Base-by-base conservation (phyloP, 2,329 filamentous ascomycete genomes). In the Penicillium sp. region DNA sequence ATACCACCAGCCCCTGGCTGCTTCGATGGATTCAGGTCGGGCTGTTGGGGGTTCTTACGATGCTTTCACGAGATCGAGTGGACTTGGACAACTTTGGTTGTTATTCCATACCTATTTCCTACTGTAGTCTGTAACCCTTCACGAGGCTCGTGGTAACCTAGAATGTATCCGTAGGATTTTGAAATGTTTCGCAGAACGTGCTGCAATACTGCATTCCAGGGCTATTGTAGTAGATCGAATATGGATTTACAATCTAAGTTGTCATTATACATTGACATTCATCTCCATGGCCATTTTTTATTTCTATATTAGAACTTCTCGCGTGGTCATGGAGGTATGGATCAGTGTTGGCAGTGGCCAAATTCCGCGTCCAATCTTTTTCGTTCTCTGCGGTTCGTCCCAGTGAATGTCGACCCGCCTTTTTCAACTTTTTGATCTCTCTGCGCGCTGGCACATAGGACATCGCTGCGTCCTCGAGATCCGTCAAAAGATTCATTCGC, bases 1-100 rank as follows among this genome's bases (percentile, higher is more conserved):
- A 57, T 64, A 64, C 57, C 50, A 56, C 48, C 37, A 39, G 17
- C 8, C 43, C 25, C 14, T n/a, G 3, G 22, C 17, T 35, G 28
- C n/a, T 14, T 35, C n/a, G 48, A 51, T 39, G 20, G 48, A 17
- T 34, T 34, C 45, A 34, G 15, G 28, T 35, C n/a, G 28, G 25
- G 28, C 31, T 20, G n/a, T 35, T 34, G 20, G 17, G 12, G 49
- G 4, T 22, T 22, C 28, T 50, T n/a, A 37, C 31, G 34, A 37
- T 50, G 20, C 35, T 35, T 15, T 50, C 5, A 20, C 20, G 48
- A 50, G 25, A 37, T 37, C 17, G 17, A 50, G 8, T 15, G 15
- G 31, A 20, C 28, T 14, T 50, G 14, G n/a, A 7, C 43, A 28
- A 47, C 6, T 10, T 42, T 8, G 17, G 17, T 42, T 8, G 28